phyloP scores from a whole-genome alignment of 2,329 filamentous ascomycete genomes.

The Helminthosporium solani region DNA sequence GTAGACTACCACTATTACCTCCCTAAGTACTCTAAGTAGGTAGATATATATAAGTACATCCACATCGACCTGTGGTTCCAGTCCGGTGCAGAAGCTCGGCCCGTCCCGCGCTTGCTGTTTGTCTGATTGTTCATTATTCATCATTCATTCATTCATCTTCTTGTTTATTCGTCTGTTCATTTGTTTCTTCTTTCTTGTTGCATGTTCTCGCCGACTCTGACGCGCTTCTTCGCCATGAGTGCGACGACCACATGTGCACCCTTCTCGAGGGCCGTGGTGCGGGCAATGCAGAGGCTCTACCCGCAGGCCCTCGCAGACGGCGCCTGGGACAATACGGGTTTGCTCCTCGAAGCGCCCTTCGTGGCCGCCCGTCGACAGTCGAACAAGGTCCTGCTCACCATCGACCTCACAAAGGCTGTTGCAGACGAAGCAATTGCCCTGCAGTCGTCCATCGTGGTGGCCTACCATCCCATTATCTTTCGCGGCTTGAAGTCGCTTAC shows the following conservation, averaged over 20 bases:
- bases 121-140: too few relatives aligned
- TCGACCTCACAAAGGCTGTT: conserved; percentile 86
- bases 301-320: conserved; percentile 86
- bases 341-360: conserved; percentile 69
- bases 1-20: too few relatives aligned
- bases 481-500: conserved; percentile 86
- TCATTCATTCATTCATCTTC: too few relatives aligned
- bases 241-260: conserved; percentile 51
- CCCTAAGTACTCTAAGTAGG: too few relatives aligned
- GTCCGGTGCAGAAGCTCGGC: too few relatives aligned
- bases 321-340: conserved; percentile 94
- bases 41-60: too few relatives aligned
- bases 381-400: conserved; percentile 75
- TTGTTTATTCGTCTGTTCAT: too few relatives aligned
- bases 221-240: conserved; percentile 44
- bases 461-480: conserved; percentile 98
- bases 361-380: conserved; percentile 56
- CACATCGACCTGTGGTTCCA: too few relatives aligned
- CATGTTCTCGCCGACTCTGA: conserved; percentile 39
- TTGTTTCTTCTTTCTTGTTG: conserved; percentile 4
- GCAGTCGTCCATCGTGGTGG: conserved; percentile 75
- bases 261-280: conserved; percentile 69
- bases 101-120: too few relatives aligned
- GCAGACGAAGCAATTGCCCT: conserved; percentile 84
- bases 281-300: conserved; percentile 82